These are phyloP conservation scores for Symmetrospora coprosmae DNA, from an alignment of 768 basidiomycete species.

Conservation along the genomic window DNA sequence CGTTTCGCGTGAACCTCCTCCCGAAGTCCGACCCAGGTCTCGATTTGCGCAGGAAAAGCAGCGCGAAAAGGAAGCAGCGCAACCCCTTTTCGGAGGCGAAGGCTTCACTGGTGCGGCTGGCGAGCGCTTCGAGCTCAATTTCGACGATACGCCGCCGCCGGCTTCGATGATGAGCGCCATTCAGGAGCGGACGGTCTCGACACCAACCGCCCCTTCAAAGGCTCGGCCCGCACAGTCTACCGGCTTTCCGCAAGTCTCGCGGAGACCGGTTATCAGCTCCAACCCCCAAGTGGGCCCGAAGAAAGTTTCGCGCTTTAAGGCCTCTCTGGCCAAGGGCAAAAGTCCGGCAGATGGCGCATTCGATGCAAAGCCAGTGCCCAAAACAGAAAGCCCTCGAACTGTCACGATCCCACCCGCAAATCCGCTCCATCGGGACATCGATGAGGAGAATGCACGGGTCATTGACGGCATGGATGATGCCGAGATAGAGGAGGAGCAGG, in stretches of 20 bases:
- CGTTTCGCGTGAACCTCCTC: not conserved
- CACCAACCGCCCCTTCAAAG: not conserved
- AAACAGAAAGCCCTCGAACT: not conserved
- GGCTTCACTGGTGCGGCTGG: not conserved
- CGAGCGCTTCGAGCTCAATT: conserved; percentile 10
- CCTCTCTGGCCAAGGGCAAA: not conserved
- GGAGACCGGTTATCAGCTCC: not conserved
- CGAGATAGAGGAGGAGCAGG: conserved; percentile 9
- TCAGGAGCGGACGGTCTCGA: not conserved
- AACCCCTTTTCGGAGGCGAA: too few relatives aligned
- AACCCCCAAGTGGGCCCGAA: not conserved
- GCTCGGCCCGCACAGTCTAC: not conserved
- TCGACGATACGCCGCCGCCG: not conserved
- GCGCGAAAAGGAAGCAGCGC: not conserved
- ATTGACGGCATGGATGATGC: conserved; percentile 1
- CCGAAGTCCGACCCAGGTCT: not conserved
- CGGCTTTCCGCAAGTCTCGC: conserved; percentile 2
- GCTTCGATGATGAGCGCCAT: not conserved
- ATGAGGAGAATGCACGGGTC: not conserved
- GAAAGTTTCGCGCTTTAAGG: conserved; percentile 13
- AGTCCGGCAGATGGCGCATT: not conserved
- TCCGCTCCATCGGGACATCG: not conserved
- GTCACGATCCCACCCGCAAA: not conserved
- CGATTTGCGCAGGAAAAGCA: not conserved
- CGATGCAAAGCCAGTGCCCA: not conserved